Evolutionary conservation across 2,329 filamentous ascomycete genomes (phyloP).

Genomic region (Xylariaceae sp.): DNA sequence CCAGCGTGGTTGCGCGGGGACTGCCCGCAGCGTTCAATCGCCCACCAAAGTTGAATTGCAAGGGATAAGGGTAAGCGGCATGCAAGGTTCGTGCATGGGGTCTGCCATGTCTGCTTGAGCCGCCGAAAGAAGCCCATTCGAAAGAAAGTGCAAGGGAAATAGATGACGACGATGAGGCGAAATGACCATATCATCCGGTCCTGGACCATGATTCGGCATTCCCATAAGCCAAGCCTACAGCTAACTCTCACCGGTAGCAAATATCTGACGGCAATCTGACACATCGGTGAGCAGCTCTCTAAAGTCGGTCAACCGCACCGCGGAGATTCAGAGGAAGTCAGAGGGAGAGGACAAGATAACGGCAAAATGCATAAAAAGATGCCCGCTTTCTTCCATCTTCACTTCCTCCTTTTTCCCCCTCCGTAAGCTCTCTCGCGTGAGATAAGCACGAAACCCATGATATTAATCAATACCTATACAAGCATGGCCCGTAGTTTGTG

Average conservation of each 20-base stretch:
- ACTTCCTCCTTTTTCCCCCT: not conserved
- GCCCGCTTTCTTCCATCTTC: not conserved
- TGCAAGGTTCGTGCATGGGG: conserved; percentile 17
- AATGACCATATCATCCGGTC: conserved; percentile 9
- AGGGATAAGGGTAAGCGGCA: conserved; percentile 14
- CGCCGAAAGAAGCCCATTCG: conserved; percentile 8
- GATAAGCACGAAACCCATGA: not conserved
- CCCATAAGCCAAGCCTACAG: conserved; percentile 15
- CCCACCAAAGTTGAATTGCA: conserved; percentile 2
- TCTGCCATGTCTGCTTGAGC: conserved; percentile 16
- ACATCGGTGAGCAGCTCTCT: conserved; percentile 16
- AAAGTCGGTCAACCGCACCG: conserved; percentile 16
- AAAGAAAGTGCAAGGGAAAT: conserved; percentile 2
- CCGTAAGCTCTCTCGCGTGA: not conserved
- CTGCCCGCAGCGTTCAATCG: conserved; percentile 13
- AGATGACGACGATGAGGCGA: not conserved
- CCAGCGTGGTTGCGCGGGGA: not conserved
- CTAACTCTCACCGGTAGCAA: conserved; percentile 14
- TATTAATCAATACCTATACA: not conserved
- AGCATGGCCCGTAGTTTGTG: conserved; percentile 21
- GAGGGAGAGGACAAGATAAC: not conserved
- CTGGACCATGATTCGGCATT: conserved; percentile 12
- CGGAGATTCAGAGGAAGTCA: not conserved
- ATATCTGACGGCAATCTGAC: conserved; percentile 15
- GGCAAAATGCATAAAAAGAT: conserved; percentile 13